Base-by-base conservation (phyloP, 164 flowering plant genomes). In the Piper betle region DNA sequence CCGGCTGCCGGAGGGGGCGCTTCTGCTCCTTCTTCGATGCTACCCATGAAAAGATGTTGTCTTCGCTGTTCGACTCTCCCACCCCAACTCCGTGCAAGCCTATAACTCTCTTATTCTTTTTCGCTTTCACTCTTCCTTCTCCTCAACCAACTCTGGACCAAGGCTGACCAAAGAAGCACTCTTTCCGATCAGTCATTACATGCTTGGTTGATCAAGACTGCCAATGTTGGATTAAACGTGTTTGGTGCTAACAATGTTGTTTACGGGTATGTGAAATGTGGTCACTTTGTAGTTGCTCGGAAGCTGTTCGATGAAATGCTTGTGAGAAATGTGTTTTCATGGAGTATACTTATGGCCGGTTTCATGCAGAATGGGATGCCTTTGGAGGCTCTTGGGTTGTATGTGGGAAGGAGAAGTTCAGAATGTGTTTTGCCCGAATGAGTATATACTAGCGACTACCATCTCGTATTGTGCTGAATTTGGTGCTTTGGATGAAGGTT, bases 311-410 rank as follows among this genome's bases (percentile, higher is more conserved):
- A 85, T 65, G 38, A 37, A 67, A 84, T 87, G 87, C 73, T 55
- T 33, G 62, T 73, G 4, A 74, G 82, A 73, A 84, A 82, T 64
- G 70, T 80, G 12, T 87, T 85, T 50, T 81, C 96, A 20, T 88
- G 84, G 82, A 67, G 78, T 53, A 53, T 82, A 3, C 60, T 87
- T 39, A 80, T 85, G 87, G 68, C 82, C 0, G 85, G 81, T 39
- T 82, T 79, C 70, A 58, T 76, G 25, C 86, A 76, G 15, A 46
- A 61, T 60, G 84, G 86, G 41, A 16, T 57, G 48, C 17, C 71
- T n/a, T 64, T 42, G 46, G 79, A 80, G 55, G 87, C 71, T 53
- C 61, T 82, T 19, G 65, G 59, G 6, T 61, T 88, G 78, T 80
- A 83, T 57, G 80, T 65, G 61, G 60, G 81, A 82, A 39, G 65